Base-by-base conservation (phyloP, 176 grass and related monocot genomes). In the Triticum urartu region DNA sequence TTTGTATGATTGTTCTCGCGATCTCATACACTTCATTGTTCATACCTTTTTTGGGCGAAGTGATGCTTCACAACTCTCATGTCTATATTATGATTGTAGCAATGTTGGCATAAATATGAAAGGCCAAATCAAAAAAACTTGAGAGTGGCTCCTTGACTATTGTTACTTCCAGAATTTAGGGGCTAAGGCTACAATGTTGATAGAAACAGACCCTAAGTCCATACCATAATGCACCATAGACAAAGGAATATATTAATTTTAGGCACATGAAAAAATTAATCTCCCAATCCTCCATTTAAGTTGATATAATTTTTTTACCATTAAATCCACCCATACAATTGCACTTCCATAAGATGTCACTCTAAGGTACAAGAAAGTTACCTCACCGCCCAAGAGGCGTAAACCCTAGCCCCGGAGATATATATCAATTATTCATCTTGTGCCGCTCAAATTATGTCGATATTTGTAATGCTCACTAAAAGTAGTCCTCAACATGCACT, bases 391-490 rank as follows among this genome's bases (percentile, higher is more conserved):
- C 70, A 45, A 14, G 70, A 25, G n/a, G 38, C 21, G 11, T 72
- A 72, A 68, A 43, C 39, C 69, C 39, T 72, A 22, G 38, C 38
- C 34, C 69, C 21, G 6, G n/a, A 69, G 18, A 69, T 35, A 70
- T 38, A 68, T n/a, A 25, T 7, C 11, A 72, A n/a, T n/a, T 43
- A 72, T 43, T 66, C 35, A 40, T 42, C 40, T 42, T 72, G 21
- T 72, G 69, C 5, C 21, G 12, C 21, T 24, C 11, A 33, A 42
- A 72, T 11, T 43, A 43, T 12, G 21, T 4, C n/a, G 39, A 43
- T 72, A 43, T 72, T 39, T 72, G 69, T 43, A 72, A 72, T 72
- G 36, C 38, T 12, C 5, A 72, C 69, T 72, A 43, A 72, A 72
- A 72, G 18, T 40, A 40, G 36, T 22, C 69, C 38, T 43, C 22